These are phyloP conservation scores for Trypanosoma mega DNA, from an alignment of 208 protist species.

Conservation along the genomic window DNA sequence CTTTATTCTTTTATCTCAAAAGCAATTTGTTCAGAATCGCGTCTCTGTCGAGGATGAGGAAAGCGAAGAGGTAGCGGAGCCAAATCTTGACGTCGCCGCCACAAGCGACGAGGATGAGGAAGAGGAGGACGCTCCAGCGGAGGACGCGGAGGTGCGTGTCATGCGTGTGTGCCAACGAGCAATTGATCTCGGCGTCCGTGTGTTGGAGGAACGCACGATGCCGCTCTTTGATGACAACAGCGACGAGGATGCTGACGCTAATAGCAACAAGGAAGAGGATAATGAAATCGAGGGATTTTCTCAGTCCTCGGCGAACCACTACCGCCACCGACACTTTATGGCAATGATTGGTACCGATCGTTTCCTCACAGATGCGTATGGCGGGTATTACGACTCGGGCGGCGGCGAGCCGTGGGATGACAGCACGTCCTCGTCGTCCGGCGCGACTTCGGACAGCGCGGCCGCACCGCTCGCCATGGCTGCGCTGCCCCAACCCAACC, in stretches of 20 bases:
- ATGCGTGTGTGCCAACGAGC: slow-evolving; percentile 25
- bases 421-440: not conserved
- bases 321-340: slow-evolving; percentile 40
- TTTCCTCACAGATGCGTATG: slow-evolving; percentile 54
- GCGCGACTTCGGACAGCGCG: slow-evolving; percentile 1
- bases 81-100: slow-evolving; percentile 4
- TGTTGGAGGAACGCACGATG: slow-evolving; percentile 32
- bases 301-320: slow-evolving; percentile 22
- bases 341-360: slow-evolving; percentile 45
- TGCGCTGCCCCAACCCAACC: not conserved
- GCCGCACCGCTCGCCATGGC: not conserved
- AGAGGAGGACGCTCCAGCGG: slow-evolving; percentile 3
- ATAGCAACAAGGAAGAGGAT: not conserved
- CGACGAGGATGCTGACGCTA: not conserved
- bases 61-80: slow-evolving; percentile 7
- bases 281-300: slow-evolving; percentile 27
- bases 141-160: slow-evolving; percentile 16
- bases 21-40: slow-evolving; percentile 78
- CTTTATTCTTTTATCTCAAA: slow-evolving; percentile 59
- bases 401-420: not conserved
- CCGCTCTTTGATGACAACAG: slow-evolving; percentile 20
- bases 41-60: slow-evolving; percentile 45
- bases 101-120: slow-evolving; percentile 18
- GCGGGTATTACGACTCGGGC: slow-evolving; percentile 30
- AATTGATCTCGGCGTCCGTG: slow-evolving; percentile 24